These are phyloP conservation scores for Cinnamomum micranthum DNA, from an alignment of 164 flowering plant genomes.

Conservation along the genomic window DNA sequence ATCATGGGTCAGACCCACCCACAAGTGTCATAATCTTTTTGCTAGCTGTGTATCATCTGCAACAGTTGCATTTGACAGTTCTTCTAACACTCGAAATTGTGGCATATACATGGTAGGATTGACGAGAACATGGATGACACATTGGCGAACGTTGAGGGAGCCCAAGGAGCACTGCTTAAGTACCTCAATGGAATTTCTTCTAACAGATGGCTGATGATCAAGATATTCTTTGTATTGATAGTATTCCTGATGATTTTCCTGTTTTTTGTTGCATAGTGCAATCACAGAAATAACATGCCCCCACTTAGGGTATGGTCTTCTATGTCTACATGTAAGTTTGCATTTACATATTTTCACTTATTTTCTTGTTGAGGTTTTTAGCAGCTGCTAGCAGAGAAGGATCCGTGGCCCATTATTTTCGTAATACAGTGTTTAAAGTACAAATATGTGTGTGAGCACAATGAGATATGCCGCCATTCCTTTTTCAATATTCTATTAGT, in stretches of 20 bases:
- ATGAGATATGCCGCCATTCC: background rate
- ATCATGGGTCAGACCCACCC: too few species aligned
- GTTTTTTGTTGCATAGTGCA: conserved; percentile 73
- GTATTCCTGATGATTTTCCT: conserved; percentile 85
- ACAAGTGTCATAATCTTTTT: too few species aligned
- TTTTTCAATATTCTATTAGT: background rate
- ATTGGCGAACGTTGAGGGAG: conserved; percentile 86
- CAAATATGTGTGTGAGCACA: background rate
- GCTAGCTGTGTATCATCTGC: too few species aligned
- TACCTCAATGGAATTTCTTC: conserved; percentile 91
- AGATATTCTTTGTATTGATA: conserved; percentile 82
- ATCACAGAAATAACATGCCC: background rate
- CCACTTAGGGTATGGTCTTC: background rate
- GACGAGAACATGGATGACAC: conserved; percentile 97
- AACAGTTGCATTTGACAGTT: too few species aligned
- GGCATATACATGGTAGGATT: conserved; percentile 43
- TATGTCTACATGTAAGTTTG: background rate
- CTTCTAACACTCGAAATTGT: too few species aligned
- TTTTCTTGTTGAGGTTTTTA: background rate
- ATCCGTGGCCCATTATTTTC: background rate
- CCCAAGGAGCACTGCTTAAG: conserved; percentile 69
- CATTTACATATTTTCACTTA: background rate
- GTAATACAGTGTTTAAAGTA: background rate
- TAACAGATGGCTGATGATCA: conserved; percentile 94
- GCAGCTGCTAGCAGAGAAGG: background rate